Percentiles rank a stretch among this genome's conserved stretches.
Conservation (phyloP, 2,329 filamentous ascomycete species). For the Shiraia bambusicola region DNA sequence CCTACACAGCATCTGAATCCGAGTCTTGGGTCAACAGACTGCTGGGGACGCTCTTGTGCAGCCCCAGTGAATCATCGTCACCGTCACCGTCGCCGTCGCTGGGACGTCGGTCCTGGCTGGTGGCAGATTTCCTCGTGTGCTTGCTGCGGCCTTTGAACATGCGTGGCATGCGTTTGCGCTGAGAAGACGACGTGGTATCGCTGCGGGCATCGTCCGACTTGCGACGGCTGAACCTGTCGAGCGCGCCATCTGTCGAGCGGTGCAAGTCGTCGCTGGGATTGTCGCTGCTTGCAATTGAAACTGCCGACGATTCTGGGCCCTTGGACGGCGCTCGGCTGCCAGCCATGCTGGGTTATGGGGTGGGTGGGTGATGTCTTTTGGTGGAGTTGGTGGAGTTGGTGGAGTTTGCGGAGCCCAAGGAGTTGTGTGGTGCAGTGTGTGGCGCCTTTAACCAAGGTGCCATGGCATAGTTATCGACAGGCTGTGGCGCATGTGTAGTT, state of each 20-base stretch:
- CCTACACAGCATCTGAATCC: conserved; percentile 51
- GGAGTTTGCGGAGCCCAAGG: background rate
- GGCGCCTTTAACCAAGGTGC: background rate
- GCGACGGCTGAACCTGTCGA: conserved; percentile 45
- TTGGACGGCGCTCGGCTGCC: conserved; percentile 21
- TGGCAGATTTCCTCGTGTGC: conserved; percentile 28
- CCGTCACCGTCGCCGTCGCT: too few species aligned
- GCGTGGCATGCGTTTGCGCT: conserved; percentile 53
- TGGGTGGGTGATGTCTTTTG: background rate
- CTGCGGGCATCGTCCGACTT: conserved; percentile 45
- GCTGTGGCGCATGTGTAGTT: conserved; percentile 6
- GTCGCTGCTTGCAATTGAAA: conserved; percentile 38
- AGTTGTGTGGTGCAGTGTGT: background rate
- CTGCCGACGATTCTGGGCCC: conserved; percentile 32
- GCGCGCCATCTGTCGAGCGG: conserved; percentile 42
- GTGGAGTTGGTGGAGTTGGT: background rate
- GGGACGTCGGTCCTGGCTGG: conserved; percentile 34
- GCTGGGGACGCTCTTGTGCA: conserved; percentile 50
- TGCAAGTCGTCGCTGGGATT: conserved; percentile 24
- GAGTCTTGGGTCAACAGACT: conserved; percentile 55
- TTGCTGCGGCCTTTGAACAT: conserved; percentile 53
- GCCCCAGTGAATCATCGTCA: conserved; percentile 46
- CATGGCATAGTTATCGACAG: conserved; percentile 1
- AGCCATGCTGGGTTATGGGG: conserved; percentile 16
- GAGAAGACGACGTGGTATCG: conserved; percentile 44